Base-by-base conservation (phyloP, 2,329 filamentous ascomycete genomes). In the Penicillium frequentans region DNA sequence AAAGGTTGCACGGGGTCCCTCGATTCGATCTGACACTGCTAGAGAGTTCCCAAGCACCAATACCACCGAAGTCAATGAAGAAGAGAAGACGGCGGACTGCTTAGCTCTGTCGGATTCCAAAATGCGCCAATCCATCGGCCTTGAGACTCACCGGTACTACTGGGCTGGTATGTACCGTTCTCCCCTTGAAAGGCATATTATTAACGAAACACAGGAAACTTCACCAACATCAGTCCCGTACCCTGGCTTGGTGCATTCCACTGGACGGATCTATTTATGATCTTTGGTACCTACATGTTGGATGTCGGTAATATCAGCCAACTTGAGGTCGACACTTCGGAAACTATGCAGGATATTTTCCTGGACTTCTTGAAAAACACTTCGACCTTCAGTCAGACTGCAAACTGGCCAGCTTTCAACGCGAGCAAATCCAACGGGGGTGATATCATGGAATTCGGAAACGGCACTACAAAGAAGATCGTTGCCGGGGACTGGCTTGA, bases 171-270 rank as follows among this genome's bases (percentile, higher is more conserved):
- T 37, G 47, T 49, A n/a, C 5, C 1, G 4, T 48, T 26, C 31
- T 16, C 13, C 14, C 31, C 14, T 33, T 16, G 5, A 6, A 6
- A 14, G 31, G 14, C 13, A 14, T 1, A 16, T 6, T 14, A 21
- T 19, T 35, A n/a, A 49, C 47, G 9, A 9, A 7, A 23, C 5
- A 39, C 27, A 58, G 55, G 55, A 16, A 74, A 75, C 52, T 79
- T 77, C 60, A 65, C 73, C 21, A 79, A 80, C 56, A 70, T 79
- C 35, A 68, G 71, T 14, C 72, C 72, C 0, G 64, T 66, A 26
- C 56, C 66, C 2, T 80, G 76, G 75, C 67, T 79, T 45, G 77
- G 77, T 6, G 77, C 76, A 1, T 80, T 75, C 51, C 78, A 80
- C 56, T 69, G 67, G 42, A 65, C 66, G 7, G 66, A 68, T 44